These are phyloP conservation scores for Alternaria arborescens DNA, from an alignment of 2,329 filamentous ascomycete species.

Conservation along the genomic window DNA sequence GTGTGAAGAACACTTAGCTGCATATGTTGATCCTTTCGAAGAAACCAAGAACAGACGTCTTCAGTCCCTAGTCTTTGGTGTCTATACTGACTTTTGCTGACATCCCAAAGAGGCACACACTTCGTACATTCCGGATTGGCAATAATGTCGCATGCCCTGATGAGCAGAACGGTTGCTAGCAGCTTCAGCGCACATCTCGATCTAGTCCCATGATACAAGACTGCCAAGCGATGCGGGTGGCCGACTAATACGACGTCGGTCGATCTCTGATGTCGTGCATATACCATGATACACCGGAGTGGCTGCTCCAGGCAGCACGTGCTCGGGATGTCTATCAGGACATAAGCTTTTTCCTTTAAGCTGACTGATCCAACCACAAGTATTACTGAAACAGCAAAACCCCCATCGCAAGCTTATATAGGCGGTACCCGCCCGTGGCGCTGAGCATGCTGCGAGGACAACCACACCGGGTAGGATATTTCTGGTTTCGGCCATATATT, in stretches of 20 bases:
- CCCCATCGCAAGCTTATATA: background rate
- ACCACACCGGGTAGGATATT: background rate
- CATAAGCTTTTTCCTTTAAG: slow-evolving; percentile 18
- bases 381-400: background rate
- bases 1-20: slow-evolving; percentile 31
- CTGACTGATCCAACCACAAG: slow-evolving; percentile 15
- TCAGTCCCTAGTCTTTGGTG: slow-evolving; percentile 15
- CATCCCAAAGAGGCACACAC: background rate
- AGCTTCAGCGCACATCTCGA: background rate
- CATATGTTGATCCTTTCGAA: slow-evolving; percentile 14
- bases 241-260: slow-evolving; percentile 20
- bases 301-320: slow-evolving; percentile 16
- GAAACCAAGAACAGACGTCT: slow-evolving; percentile 26
- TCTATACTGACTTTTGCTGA: slow-evolving; percentile 4
- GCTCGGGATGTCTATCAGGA: slow-evolving; percentile 23
- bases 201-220: slow-evolving; percentile 4
- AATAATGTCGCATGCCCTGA: background rate
- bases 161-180: background rate
- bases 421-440: slow-evolving; percentile 13
- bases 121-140: background rate
- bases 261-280: slow-evolving; percentile 41
- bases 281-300: slow-evolving; percentile 26
- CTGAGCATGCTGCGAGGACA: background rate
- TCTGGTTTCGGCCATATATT: background rate
- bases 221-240: slow-evolving; percentile 18